These are phyloP conservation scores for Colletotrichum euphorbiae DNA, from an alignment of 2,329 filamentous ascomycete species.

Conservation along the genomic window DNA sequence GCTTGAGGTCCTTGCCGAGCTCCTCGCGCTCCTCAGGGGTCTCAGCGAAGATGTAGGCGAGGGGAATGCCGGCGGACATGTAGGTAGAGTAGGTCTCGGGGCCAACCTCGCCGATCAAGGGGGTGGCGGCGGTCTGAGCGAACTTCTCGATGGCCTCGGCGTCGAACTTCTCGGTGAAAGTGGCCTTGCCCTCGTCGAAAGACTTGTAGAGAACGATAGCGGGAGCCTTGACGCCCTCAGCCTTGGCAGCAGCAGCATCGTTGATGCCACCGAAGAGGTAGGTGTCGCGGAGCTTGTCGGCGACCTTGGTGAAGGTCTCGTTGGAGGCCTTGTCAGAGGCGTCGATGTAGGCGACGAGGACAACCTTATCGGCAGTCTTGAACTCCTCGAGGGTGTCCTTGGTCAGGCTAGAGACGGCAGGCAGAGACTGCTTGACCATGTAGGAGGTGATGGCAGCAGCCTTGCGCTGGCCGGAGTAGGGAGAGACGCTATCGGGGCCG, in stretches of 20 bases:
- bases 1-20: slow-evolving; percentile 82
- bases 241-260: slow-evolving; percentile 86
- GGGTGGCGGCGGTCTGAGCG: slow-evolving; percentile 85
- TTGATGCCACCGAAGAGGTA: slow-evolving; percentile 92
- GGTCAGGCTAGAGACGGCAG: slow-evolving; percentile 85
- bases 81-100: slow-evolving; percentile 96
- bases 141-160: slow-evolving; percentile 84
- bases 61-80: slow-evolving; percentile 87
- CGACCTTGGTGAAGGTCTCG: slow-evolving; percentile 81
- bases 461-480: slow-evolving; percentile 92
- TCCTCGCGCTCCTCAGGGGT: slow-evolving; percentile 87
- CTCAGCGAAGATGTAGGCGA: slow-evolving; percentile 98
- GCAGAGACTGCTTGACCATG: slow-evolving; percentile 98
- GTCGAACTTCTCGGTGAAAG: slow-evolving; percentile 85
- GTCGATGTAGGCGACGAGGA: slow-evolving; percentile 89
- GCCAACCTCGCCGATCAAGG: slow-evolving; percentile 93
- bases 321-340: slow-evolving; percentile 85
- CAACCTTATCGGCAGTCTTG: slow-evolving; percentile 98
- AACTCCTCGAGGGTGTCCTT: slow-evolving; percentile 91
- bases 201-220: slow-evolving; percentile 95
- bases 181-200: slow-evolving; percentile 95
- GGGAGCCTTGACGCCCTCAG: slow-evolving; percentile 88
- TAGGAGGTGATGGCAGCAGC: slow-evolving; percentile 81
- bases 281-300: slow-evolving; percentile 83
- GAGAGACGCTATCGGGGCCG: slow-evolving; percentile 80